Conservation (phyloP, 2,329 filamentous ascomycete genomes). For the Alternaria metachromatica region DNA sequence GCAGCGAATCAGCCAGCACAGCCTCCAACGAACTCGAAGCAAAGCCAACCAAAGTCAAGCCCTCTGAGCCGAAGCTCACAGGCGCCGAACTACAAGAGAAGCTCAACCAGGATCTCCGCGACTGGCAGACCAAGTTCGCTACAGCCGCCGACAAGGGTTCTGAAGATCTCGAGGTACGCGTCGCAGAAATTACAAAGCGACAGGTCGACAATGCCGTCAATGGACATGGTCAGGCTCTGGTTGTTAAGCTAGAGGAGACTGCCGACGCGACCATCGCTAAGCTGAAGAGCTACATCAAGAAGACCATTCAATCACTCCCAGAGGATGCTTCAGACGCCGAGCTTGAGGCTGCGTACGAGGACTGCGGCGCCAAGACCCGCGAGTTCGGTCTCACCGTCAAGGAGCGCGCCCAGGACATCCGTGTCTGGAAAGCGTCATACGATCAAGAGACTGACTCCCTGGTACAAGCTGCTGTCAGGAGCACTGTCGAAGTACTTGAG, state of each 20-base stretch:
- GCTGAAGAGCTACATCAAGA: conserved; percentile 72
- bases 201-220: conserved; percentile 72
- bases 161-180: conserved; percentile 68
- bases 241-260: conserved; percentile 72
- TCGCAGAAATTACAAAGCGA: conserved; percentile 74
- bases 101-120: conserved; percentile 78
- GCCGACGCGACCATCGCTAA: conserved; percentile 67
- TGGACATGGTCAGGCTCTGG: conserved; percentile 68
- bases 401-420: conserved; percentile 76
- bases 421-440: conserved; percentile 77
- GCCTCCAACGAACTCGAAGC: conserved; percentile 25
- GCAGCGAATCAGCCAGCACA: conserved; percentile 31
- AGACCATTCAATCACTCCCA: conserved; percentile 62
- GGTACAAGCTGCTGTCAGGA: conserved; percentile 75
- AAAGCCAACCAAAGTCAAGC: conserved; percentile 19
- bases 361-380: conserved; percentile 65
- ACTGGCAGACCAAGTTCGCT: conserved; percentile 89
- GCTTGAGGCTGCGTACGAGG: conserved; percentile 59
- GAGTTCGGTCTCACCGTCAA: conserved; percentile 75
- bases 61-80: conserved; percentile 35
- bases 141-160: conserved; percentile 83
- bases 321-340: conserved; percentile 62
- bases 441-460: conserved; percentile 72
- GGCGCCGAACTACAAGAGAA: conserved; percentile 59
- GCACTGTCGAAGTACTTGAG: conserved; percentile 82